These are phyloP conservation scores for Metschnikowia noctiluminum DNA, from an alignment of 805 yeast species.

Conservation along the genomic window DNA sequence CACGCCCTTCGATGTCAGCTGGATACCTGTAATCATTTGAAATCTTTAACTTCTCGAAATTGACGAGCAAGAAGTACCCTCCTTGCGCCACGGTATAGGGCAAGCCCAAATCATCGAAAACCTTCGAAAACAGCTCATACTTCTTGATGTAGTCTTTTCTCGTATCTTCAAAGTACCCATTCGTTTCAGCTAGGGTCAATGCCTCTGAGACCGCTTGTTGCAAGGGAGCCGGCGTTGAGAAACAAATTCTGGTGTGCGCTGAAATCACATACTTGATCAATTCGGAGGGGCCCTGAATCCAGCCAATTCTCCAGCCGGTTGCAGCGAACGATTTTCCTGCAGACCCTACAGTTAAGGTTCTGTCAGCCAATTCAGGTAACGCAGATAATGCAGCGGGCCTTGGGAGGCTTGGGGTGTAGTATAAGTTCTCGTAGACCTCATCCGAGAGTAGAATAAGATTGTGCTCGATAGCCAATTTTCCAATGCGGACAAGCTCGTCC, in stretches of 20 bases:
- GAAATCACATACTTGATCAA: slow-evolving; percentile 75
- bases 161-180: slow-evolving; percentile 67
- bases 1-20: slow-evolving; percentile 55
- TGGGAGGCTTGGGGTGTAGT: slow-evolving; percentile 64
- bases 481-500: slow-evolving; percentile 71
- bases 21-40: slow-evolving; percentile 76
- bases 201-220: slow-evolving; percentile 91
- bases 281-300: slow-evolving; percentile 86
- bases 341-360: slow-evolving; percentile 89
- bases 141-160: slow-evolving; percentile 66
- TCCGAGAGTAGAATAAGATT: slow-evolving; percentile 83
- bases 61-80: slow-evolving; percentile 88
- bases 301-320: slow-evolving; percentile 98
- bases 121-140: slow-evolving; percentile 66
- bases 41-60: slow-evolving; percentile 75
- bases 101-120: slow-evolving; percentile 81
- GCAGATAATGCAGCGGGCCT: slow-evolving; percentile 73
- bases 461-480: slow-evolving; percentile 79
- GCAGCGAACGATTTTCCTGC: slow-evolving; percentile 99
- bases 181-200: slow-evolving; percentile 55
- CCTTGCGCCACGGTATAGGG: slow-evolving; percentile 94
- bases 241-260: slow-evolving; percentile 94
- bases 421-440: slow-evolving; percentile 92
- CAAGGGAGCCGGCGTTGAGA: slow-evolving; percentile 84
- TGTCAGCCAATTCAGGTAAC: slow-evolving; percentile 67